These are phyloP conservation scores for Nicotiana undulata DNA, from an alignment of 257 asterid species.

Conservation along the genomic window DNA sequence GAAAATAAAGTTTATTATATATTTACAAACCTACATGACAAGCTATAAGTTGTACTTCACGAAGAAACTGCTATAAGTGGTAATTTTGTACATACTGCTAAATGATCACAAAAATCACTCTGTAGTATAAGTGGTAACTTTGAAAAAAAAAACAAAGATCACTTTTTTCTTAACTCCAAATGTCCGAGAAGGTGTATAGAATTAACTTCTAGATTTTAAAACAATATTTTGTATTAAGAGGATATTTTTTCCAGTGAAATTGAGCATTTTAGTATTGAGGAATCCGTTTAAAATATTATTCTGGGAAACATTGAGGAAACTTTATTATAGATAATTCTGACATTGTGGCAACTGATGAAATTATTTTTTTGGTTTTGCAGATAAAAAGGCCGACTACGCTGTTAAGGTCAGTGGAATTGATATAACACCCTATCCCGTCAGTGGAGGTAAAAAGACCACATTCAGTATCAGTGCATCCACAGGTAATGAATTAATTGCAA, in stretches of 20 bases:
- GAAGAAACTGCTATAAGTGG: neutral
- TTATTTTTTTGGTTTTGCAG: slow-evolving; percentile 29
- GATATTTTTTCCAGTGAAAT: neutral
- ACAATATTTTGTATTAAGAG: neutral
- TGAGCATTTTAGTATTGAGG: neutral
- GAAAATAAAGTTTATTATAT: neutral
- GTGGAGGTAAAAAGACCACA: slow-evolving; percentile 45
- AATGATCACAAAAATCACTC: neutral
- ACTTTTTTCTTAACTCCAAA: too few relatives aligned
- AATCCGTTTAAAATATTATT: too few relatives aligned
- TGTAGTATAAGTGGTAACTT: neutral
- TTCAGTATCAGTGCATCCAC: slow-evolving; percentile 64
- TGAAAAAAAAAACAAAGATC: neutral
- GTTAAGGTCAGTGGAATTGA: slow-evolving; percentile 64
- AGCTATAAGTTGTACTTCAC: neutral
- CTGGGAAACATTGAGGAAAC: neutral
- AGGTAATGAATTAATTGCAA: slow-evolving; percentile 23
- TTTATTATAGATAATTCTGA: neutral
- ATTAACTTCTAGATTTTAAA: neutral
- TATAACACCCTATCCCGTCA: slow-evolving; percentile 62
- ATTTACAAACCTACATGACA: neutral
- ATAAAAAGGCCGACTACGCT: slow-evolving; percentile 38
- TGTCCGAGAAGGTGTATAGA: neutral
- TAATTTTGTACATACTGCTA: neutral
- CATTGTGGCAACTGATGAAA: neutral